phyloP scores from a whole-genome alignment of 2,329 filamentous ascomycete species.

The Pseudopithomyces chartarum region DNA sequence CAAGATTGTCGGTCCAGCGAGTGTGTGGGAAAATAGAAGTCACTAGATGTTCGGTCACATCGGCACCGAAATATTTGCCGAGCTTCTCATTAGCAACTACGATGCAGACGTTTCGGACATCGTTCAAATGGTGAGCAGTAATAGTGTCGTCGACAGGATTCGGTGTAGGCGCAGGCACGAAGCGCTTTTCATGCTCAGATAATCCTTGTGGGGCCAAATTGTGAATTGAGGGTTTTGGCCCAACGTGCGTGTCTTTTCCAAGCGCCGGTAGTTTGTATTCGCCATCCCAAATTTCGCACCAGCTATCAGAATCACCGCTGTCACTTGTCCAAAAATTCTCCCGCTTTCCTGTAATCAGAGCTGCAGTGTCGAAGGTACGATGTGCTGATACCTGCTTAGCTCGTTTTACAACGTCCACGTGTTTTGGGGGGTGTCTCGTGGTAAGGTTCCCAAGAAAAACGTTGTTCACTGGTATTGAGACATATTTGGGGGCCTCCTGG shows the following conservation, averaged over 20 bases:
- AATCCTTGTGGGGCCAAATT: not conserved
- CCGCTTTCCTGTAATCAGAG: too few species aligned
- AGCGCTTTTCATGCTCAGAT: not conserved
- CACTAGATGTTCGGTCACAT: not conserved
- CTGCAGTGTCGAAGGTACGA: too few species aligned
- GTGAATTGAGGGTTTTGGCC: not conserved
- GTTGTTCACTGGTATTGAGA: not conserved
- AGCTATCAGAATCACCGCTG: too few species aligned
- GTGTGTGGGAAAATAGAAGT: not conserved
- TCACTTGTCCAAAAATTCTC: too few species aligned
- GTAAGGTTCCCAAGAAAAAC: not conserved
- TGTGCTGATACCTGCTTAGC: too few species aligned
- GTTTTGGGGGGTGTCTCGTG: too few species aligned
- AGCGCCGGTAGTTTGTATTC: too few species aligned
- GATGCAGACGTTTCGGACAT: slow-evolving; percentile 6
- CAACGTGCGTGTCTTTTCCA: not conserved
- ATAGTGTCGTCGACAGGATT: not conserved
- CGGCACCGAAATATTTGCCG: slow-evolving; percentile 2
- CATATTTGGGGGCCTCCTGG: not conserved
- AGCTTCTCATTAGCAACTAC: slow-evolving; percentile 1
- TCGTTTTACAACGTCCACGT: too few species aligned
- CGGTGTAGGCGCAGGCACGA: not conserved
- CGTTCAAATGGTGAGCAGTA: not conserved
- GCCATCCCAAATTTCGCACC: too few species aligned
- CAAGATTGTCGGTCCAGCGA: not conserved